A percentile compares a stretch with the other conserved stretches of the same genome.
Evolutionary conservation across 2,329 filamentous ascomycete species (phyloP).

Genomic region (Escovopsis sp.): DNA sequence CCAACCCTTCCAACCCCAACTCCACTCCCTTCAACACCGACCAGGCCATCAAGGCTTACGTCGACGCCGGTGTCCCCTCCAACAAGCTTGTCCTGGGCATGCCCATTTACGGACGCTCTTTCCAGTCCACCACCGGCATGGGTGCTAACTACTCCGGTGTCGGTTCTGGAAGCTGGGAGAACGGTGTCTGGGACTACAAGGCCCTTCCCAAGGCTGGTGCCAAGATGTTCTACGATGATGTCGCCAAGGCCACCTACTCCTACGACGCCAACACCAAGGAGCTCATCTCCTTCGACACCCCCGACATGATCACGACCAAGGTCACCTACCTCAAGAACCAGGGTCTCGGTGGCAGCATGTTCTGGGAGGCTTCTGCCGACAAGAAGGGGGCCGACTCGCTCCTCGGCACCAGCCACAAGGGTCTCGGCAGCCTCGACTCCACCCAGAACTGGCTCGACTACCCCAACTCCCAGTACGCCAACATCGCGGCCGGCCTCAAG

Average conservation of each 20-base stretch:
- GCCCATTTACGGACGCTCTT: slow-evolving; percentile 37
- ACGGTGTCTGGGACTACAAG: slow-evolving; percentile 71
- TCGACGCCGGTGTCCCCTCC: slow-evolving; percentile 43
- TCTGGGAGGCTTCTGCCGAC: slow-evolving; percentile 70
- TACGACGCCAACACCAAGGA: slow-evolving; percentile 46
- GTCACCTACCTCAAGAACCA: slow-evolving; percentile 46
- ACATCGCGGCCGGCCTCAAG: slow-evolving; percentile 25
- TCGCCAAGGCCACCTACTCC: slow-evolving; percentile 51
- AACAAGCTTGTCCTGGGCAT: slow-evolving; percentile 63
- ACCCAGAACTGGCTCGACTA: slow-evolving; percentile 36
- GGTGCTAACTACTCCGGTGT: slow-evolving; percentile 49
- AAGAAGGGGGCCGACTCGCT: slow-evolving; percentile 43
- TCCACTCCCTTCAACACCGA: slow-evolving; percentile 58
- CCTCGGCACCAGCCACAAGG: slow-evolving; percentile 34
- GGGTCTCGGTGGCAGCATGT: slow-evolving; percentile 64
- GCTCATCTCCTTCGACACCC: slow-evolving; percentile 60
- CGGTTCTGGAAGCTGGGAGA: slow-evolving; percentile 57
- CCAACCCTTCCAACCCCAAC: slow-evolving; percentile 33
- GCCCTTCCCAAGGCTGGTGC: slow-evolving; percentile 50
- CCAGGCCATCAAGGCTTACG: slow-evolving; percentile 50
- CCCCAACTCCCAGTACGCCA: slow-evolving; percentile 39
- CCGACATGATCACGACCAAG: slow-evolving; percentile 45
- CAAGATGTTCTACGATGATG: slow-evolving; percentile 39
- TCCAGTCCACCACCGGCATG: slow-evolving; percentile 39
- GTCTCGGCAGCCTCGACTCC: slow-evolving; percentile 26